Percentiles rank a stretch among this genome's conserved stretches.
Evolutionary conservation across 306 rosid species (phyloP).

Genomic region (Senna tora): DNA sequence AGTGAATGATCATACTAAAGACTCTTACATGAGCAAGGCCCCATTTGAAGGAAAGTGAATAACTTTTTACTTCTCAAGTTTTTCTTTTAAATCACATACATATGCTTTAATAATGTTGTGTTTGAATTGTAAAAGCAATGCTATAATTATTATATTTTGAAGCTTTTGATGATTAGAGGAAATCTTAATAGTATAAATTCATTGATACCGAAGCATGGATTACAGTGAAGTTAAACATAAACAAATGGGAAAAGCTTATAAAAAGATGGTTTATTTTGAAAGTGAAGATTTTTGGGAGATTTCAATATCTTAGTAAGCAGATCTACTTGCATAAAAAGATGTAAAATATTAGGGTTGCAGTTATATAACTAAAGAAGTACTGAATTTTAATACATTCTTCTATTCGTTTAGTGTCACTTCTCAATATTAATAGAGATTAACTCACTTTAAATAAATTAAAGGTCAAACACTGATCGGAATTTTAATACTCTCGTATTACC

Average conservation of each 20-base stretch:
- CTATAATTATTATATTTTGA: constrained; percentile 13
- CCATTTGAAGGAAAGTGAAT: constrained; percentile 39
- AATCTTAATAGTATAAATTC: not conserved
- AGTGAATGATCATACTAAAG: constrained; percentile 27
- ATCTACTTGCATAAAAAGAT: constrained; percentile 33
- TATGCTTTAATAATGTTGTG: constrained; percentile 7
- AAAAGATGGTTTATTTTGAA: constrained; percentile 32
- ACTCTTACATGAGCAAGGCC: constrained; percentile 31
- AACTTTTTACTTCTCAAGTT: constrained; percentile 32
- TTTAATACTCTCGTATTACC: too few relatives aligned
- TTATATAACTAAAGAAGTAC: too few relatives aligned
- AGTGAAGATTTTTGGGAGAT: constrained; percentile 27
- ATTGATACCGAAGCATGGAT: constrained; percentile 1
- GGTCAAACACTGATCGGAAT: too few relatives aligned
- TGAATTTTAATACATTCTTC: too few relatives aligned
- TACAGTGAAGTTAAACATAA: not conserved
- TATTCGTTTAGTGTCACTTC: too few relatives aligned
- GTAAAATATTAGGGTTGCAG: constrained; percentile 26
- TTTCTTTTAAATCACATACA: not conserved
- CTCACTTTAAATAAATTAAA: too few relatives aligned
- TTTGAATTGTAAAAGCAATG: constrained; percentile 13
- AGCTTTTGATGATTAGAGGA: constrained; percentile 12
- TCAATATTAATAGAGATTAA: too few relatives aligned
- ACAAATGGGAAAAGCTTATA: not conserved
- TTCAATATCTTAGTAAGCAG: constrained; percentile 34